Percentiles rank a stretch among this genome's conserved stretches.
These are phyloP conservation scores for Verbascum thapsus DNA, from an alignment of 257 asterid species.

Conservation along the genomic window DNA sequence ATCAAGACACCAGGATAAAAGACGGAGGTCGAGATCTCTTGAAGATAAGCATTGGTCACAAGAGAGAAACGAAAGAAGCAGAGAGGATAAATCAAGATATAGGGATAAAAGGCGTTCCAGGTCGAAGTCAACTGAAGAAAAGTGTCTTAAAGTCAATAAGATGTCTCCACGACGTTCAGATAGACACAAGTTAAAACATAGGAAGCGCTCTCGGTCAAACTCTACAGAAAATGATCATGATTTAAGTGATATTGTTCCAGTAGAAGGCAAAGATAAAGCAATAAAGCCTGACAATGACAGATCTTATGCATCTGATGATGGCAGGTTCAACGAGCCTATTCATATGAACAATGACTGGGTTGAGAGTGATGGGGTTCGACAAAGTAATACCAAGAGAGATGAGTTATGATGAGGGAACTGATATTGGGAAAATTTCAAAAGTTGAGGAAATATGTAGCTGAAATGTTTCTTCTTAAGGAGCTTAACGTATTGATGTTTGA, in stretches of 20 bases:
- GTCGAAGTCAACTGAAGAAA: slow-evolving; percentile 59
- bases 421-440: slow-evolving; percentile 26
- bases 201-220: slow-evolving; percentile 58
- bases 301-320: slow-evolving; percentile 42
- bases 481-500: slow-evolving; percentile 33
- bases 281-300: slow-evolving; percentile 44
- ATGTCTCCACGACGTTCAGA: slow-evolving; percentile 45
- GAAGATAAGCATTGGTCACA: slow-evolving; percentile 53
- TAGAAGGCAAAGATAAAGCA: slow-evolving; percentile 46
- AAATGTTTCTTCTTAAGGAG: slow-evolving; percentile 36
- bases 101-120: slow-evolving; percentile 52
- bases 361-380: slow-evolving; percentile 35
- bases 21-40: slow-evolving; percentile 52
- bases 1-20: slow-evolving; percentile 49
- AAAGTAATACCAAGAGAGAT: slow-evolving; percentile 26
- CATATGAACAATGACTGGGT: slow-evolving; percentile 35
- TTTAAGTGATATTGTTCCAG: slow-evolving; percentile 31
- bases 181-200: slow-evolving; percentile 56
- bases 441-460: slow-evolving; percentile 26
- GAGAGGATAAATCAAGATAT: slow-evolving; percentile 60
- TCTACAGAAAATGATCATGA: slow-evolving; percentile 50
- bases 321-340: slow-evolving; percentile 33
- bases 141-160: slow-evolving; percentile 46
- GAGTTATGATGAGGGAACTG: slow-evolving; percentile 27
- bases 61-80: slow-evolving; percentile 51